Conservation (phyloP, 192 early-diverging fungal genomes). For the Rhizophagus sp. region DNA sequence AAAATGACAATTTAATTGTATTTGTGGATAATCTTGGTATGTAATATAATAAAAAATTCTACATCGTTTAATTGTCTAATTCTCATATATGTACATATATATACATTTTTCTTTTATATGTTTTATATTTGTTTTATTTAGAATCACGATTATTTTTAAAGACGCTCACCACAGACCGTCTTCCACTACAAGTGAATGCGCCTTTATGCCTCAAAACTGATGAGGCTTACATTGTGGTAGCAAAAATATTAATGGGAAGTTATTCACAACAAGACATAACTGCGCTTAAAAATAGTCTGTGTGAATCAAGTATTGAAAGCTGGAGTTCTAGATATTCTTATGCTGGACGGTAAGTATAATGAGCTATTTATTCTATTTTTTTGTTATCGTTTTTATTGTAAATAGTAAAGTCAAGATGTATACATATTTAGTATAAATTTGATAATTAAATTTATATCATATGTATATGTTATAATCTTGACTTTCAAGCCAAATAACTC, state of each 20-base stretch:
- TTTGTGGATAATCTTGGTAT: conserved; percentile 36
- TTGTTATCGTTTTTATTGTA: background rate
- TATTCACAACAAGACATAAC: conserved; percentile 19
- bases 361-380: background rate
- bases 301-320: conserved; percentile 25
- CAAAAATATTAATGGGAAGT: conserved; percentile 16
- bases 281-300: conserved; percentile 10
- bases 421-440: background rate
- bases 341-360: background rate
- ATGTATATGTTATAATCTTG: background rate
- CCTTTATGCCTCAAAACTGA: conserved; percentile 28
- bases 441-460: background rate
- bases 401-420: background rate
- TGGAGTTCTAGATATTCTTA: conserved; percentile 27
- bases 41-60: background rate
- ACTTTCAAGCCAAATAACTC: background rate
- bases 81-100: too few species aligned
- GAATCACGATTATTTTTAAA: conserved; percentile 23
- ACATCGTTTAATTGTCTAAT: too few species aligned
- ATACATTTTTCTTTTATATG: background rate
- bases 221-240: conserved; percentile 23
- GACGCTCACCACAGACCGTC: conserved; percentile 17
- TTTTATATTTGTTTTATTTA: conserved; percentile 6
- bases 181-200: conserved; percentile 30
- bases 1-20: conserved; percentile 18